Evolutionary conservation across 352 stramenopile genomes (phyloP), one percentile per base, ranked within the genome.

Genomic region (Phytophthora citricola): DNA sequence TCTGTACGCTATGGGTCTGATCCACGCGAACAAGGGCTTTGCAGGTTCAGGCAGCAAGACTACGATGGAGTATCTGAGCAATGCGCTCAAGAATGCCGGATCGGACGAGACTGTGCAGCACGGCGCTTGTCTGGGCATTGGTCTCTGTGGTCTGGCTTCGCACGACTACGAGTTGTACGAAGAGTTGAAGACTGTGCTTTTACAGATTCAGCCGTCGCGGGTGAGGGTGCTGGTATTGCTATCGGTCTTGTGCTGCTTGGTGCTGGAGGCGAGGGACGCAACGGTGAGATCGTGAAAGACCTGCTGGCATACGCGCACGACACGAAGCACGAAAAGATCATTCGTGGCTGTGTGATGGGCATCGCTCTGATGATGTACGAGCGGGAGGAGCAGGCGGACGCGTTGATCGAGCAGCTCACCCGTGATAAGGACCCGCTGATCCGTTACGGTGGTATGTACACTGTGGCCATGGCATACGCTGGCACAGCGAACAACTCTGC

Each of bases 241-340:
- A 99, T 99, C n/a, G 98, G 98, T 32, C 88, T 99, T 61, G 86
- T 98, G 12, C 79, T 99, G 29, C 88, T 99, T 12, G 97, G 98
- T n/a, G 94, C 88, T 54, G 97, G 96, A 34, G 87, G 90, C 48
- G 87, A 97, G 48, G 90, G 87, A 58, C 84, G 81, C 39, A 89
- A 92, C 50, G 83, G 82, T 32, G 85, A 94, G 22, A 93, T 95
- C 46, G 70, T 96, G 26, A 96, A 93, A 61, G 96, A 99, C 61
- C 77, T 99, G 57, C 79, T 99, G n/a, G 93, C 94, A 36, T 99
- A 99, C 71, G 94, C 97, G 15, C 91, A 98, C 65, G 97, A 99
- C 67, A 99, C 97, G 12, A 95, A 98, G 60, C 98, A 99, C 83
- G 98, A 99, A 78, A 99, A 99, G 76, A 99, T 99, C 69, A 99